Percentiles rank a stretch among this genome's conserved stretches.
Conservation (phyloP, 495 filamentous ascomycete species). For the Tuber indicum region DNA sequence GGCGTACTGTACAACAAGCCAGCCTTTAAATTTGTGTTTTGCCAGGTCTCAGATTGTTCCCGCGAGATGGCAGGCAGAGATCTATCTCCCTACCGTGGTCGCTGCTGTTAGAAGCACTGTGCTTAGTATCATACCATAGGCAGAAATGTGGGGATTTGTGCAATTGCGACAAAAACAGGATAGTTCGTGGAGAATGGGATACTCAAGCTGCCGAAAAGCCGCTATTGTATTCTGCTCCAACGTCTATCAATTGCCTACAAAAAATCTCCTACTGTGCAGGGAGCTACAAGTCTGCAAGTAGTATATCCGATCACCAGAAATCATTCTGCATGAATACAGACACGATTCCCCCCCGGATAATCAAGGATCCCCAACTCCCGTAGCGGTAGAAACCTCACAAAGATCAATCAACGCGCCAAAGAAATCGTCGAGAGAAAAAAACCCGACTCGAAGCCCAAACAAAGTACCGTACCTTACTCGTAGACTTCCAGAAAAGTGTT, state of each 20-base stretch:
- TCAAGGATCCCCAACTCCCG: background rate
- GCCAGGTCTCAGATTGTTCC: background rate
- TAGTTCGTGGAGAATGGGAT: background rate
- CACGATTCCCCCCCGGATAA: background rate
- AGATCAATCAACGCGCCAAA: background rate
- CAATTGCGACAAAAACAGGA: background rate
- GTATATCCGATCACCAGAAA: background rate
- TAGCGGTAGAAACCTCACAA: background rate
- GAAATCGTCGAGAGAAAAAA: background rate
- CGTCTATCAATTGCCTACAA: background rate
- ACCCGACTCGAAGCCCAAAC: background rate
- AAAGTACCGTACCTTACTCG: background rate
- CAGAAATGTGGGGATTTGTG: background rate
- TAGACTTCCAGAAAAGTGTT: background rate
- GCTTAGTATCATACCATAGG: background rate
- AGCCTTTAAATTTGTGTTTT: background rate
- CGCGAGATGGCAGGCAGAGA: background rate
- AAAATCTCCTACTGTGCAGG: background rate
- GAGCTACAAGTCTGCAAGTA: background rate
- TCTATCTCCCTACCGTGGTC: background rate
- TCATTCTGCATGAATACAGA: background rate
- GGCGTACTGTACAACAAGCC: background rate
- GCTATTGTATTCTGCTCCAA: background rate
- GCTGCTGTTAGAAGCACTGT: background rate
- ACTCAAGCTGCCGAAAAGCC: no score